A percentile compares a stretch with the other conserved stretches of the same genome.
phyloP scores from a whole-genome alignment of 1,139 yeast genomes.

The Candida tetrigidarum region DNA sequence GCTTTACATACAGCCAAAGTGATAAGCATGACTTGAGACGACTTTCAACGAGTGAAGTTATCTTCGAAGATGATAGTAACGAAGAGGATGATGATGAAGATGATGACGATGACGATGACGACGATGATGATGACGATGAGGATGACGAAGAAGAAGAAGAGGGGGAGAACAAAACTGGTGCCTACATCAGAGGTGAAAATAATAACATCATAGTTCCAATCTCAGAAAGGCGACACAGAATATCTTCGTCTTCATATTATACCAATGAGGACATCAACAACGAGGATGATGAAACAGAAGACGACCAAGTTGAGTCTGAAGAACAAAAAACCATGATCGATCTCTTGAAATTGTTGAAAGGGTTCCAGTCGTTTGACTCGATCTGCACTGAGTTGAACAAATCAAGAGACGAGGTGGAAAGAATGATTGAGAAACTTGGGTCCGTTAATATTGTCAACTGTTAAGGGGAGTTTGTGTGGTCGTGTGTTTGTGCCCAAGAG shows the following conservation, averaged over 20 bases:
- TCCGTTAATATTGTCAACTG: constrained; percentile 44
- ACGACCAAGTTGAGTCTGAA: constrained; percentile 7
- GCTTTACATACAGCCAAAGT: constrained; percentile 31
- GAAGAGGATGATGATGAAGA: constrained; percentile 24
- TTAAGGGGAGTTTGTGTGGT: constrained; percentile 21
- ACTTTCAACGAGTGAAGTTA: constrained; percentile 15
- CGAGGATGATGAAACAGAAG: constrained; percentile 7
- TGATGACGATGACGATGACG: constrained; percentile 10
- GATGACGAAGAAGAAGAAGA: constrained; percentile 1
- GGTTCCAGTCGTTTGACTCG: constrained; percentile 69
- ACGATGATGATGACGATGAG: constrained; percentile 4
- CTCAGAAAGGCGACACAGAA: constrained; percentile 9
- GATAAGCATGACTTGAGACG: constrained; percentile 9
- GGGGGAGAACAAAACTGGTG: not conserved
- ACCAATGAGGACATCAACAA: constrained; percentile 13
- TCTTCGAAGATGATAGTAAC: constrained; percentile 22
- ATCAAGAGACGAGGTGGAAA: constrained; percentile 59
- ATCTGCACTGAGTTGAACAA: constrained; percentile 71
- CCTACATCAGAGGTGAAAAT: not conserved
- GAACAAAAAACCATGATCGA: constrained; percentile 33
- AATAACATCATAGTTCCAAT: constrained; percentile 7
- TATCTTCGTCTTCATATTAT: constrained; percentile 15
- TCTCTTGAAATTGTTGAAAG: constrained; percentile 52
- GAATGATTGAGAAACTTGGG: constrained; percentile 48
- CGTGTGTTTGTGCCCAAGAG: not conserved